Evolutionary conservation across 345 rosid genomes (phyloP).

Genomic region (Lepidium sativum): DNA sequence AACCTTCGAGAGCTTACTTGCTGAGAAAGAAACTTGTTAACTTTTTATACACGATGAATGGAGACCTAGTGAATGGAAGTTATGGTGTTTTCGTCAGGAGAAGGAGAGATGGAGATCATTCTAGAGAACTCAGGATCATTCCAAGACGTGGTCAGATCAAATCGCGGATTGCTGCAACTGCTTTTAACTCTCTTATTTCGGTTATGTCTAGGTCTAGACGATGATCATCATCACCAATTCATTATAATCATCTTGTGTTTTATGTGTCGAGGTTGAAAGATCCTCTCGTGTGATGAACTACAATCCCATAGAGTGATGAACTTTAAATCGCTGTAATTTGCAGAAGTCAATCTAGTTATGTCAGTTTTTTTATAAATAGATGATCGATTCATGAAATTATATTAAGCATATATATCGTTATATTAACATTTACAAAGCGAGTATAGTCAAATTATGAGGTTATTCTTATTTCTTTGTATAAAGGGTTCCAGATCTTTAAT

Average conservation of each 20-base stretch:
- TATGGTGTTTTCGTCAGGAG: not conserved
- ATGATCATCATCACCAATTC: not conserved
- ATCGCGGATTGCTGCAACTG: constrained; percentile 19
- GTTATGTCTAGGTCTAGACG: constrained; percentile 17
- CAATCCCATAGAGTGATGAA: not conserved
- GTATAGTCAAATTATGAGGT: not conserved
- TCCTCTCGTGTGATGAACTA: not conserved
- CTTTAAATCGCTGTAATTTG: not conserved
- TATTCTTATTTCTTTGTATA: not conserved
- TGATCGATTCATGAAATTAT: not conserved
- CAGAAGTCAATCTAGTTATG: not conserved
- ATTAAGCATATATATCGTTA: not conserved
- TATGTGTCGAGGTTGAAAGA: not conserved
- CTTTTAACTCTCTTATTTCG: constrained; percentile 14
- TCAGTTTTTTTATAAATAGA: not conserved
- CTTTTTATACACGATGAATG: not conserved
- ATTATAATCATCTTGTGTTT: not conserved
- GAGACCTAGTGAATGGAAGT: not conserved
- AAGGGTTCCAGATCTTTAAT: too few relatives aligned
- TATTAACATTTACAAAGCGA: not conserved
- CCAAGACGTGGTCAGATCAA: constrained; percentile 19
- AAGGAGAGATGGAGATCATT: not conserved
- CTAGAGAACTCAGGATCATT: not conserved
- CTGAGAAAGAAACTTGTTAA: not conserved
- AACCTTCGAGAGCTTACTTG: not conserved